Percentiles rank a stretch among this genome's conserved stretches.
phyloP scores from a whole-genome alignment of 257 asterid genomes.

The Forsythia viridissima region DNA sequence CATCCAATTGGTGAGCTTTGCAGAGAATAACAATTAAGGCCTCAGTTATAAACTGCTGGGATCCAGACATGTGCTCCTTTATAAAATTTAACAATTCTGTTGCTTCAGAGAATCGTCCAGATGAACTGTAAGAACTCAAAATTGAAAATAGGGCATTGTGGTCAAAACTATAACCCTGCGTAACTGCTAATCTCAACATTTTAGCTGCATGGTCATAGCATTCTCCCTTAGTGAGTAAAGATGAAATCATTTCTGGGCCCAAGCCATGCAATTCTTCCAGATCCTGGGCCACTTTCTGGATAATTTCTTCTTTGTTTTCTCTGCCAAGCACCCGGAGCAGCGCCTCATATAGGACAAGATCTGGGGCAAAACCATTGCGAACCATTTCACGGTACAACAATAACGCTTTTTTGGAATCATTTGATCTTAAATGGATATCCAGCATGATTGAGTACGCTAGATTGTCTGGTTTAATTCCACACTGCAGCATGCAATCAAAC shows the following conservation, averaged over 20 bases:
- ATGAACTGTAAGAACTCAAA: conserved; percentile 80
- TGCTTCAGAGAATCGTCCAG: conserved; percentile 76
- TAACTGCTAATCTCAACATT: conserved; percentile 61
- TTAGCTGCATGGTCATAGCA: conserved; percentile 77
- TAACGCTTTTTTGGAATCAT: conserved; percentile 54
- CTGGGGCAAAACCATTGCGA: conserved; percentile 69
- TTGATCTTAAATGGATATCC: conserved; percentile 81
- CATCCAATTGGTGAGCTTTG: conserved; percentile 68
- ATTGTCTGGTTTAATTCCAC: conserved; percentile 87
- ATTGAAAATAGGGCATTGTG: conserved; percentile 58
- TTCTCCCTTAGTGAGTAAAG: conserved; percentile 72
- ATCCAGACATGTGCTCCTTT: conserved; percentile 60
- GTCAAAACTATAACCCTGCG: conserved; percentile 55
- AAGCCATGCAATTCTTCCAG: conserved; percentile 61
- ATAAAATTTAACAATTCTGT: conserved; percentile 63
- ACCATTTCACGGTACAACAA: conserved; percentile 71
- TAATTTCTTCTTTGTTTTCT: conserved; percentile 48
- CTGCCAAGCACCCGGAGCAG: conserved; percentile 57
- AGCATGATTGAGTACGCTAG: conserved; percentile 83
- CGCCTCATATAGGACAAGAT: conserved; percentile 53
- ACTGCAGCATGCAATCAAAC: conserved; percentile 70
- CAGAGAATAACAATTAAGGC: conserved; percentile 80
- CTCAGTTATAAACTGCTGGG: conserved; percentile 55
- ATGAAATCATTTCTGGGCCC: conserved; percentile 62
- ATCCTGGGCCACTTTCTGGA: conserved; percentile 63